These are phyloP conservation scores for Xylaria sp. DNA, from an alignment of 2,329 filamentous ascomycete genomes.

Conservation along the genomic window DNA sequence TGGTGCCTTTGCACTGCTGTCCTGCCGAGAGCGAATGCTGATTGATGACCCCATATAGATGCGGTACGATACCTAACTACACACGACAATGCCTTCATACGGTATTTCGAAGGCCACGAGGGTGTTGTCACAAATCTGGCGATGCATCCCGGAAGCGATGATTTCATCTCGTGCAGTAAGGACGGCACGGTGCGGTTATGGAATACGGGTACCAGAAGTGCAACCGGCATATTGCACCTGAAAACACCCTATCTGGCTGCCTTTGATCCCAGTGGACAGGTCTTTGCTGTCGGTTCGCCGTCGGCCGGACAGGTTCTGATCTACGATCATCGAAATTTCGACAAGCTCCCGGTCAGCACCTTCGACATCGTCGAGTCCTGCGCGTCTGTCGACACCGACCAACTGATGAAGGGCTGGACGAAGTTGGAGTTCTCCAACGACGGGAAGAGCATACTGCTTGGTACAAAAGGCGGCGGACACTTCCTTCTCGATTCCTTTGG, in stretches of 20 bases:
- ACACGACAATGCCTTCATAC: conserved; percentile 95
- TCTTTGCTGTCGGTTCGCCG: conserved; percentile 90
- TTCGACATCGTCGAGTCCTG: conserved; percentile 79
- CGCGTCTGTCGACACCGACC: conserved; percentile 63
- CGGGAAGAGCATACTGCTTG: conserved; percentile 85
- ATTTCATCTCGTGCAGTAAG: conserved; percentile 89
- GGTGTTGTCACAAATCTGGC: conserved; percentile 84
- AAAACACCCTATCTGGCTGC: conserved; percentile 84
- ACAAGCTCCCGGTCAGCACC: conserved; percentile 86
- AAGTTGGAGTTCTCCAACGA: conserved; percentile 97
- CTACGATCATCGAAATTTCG: conserved; percentile 93
- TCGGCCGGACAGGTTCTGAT: conserved; percentile 82
- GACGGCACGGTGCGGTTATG: conserved; percentile 94
- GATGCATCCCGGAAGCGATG: conserved; percentile 86
- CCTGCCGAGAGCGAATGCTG: neutral
- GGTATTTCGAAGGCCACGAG: conserved; percentile 94
- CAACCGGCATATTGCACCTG: conserved; percentile 82
- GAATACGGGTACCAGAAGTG: conserved; percentile 84
- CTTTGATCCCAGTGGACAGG: conserved; percentile 90
- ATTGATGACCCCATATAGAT: conserved; percentile 59
- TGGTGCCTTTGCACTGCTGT: neutral
- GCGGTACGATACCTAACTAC: conserved; percentile 87
- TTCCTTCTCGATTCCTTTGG: conserved; percentile 95
- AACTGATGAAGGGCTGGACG: conserved; percentile 79
- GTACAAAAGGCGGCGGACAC: conserved; percentile 85